Percentiles rank a stretch among this genome's conserved stretches.
phyloP scores from a whole-genome alignment of 768 basidiomycete genomes.

The Nidularia pulvinata region DNA sequence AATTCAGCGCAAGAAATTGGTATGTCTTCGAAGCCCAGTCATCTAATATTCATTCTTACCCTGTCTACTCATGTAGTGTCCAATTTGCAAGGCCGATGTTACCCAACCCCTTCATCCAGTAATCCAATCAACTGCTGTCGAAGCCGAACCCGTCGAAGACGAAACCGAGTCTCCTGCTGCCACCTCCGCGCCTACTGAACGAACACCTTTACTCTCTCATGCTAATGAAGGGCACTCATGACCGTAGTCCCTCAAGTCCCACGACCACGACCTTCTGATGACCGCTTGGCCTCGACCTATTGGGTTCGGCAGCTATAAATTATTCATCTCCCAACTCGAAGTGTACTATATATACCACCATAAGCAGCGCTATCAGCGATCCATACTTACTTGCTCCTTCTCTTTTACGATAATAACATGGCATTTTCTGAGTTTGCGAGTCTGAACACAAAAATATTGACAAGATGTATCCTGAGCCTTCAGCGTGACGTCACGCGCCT shows the following conservation, averaged over 20 bases:
- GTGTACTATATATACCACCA: too few relatives aligned
- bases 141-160: too few relatives aligned
- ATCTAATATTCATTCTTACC: neutral
- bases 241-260: neutral
- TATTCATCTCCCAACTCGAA: too few relatives aligned
- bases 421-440: too few relatives aligned
- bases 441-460: too few relatives aligned
- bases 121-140: slow-evolving; percentile 12
- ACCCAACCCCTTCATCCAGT: slow-evolving; percentile 50
- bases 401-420: too few relatives aligned
- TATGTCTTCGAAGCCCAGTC: slow-evolving; percentile 36
- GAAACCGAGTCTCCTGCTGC: slow-evolving; percentile 2
- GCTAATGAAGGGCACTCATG: slow-evolving; percentile 12
- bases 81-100: slow-evolving; percentile 91
- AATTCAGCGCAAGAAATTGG: slow-evolving; percentile 89
- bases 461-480: too few relatives aligned
- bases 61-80: slow-evolving; percentile 55
- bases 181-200: slow-evolving; percentile 26
- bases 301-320: too few relatives aligned
- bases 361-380: too few relatives aligned
- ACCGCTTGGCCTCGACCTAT: too few relatives aligned
- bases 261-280: slow-evolving; percentile 4
- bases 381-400: too few relatives aligned
- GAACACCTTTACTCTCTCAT: slow-evolving; percentile 33
- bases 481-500: too few relatives aligned